Evolutionary conservation across 352 stramenopile species (phyloP).

Genomic region (Phytophthora palmivora): DNA sequence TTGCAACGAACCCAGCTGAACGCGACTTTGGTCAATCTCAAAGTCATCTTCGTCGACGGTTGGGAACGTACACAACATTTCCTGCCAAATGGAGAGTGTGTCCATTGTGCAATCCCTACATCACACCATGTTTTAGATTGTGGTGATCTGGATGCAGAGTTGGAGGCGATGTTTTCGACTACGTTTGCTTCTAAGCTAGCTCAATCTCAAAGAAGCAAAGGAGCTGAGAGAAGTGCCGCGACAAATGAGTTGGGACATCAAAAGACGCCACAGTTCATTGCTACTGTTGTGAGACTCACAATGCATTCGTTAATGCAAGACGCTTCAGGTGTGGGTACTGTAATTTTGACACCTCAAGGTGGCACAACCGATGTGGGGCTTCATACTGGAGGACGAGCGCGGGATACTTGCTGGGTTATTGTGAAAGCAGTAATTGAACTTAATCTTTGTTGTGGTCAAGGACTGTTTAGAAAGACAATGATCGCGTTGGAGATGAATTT

Average conservation of each 20-base stretch:
- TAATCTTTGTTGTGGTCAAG: constrained; percentile 39
- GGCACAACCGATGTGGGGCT: constrained; percentile 59
- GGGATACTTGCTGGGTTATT: constrained; percentile 67
- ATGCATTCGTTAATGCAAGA: not conserved
- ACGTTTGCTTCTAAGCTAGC: constrained; percentile 27
- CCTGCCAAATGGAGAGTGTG: constrained; percentile 28
- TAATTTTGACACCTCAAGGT: constrained; percentile 29
- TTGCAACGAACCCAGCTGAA: constrained; percentile 40
- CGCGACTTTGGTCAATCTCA: constrained; percentile 28
- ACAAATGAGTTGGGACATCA: constrained; percentile 45
- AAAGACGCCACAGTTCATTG: constrained; percentile 66
- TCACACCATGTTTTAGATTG: constrained; percentile 37
- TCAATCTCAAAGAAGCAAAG: constrained; percentile 33
- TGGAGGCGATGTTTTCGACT: constrained; percentile 17
- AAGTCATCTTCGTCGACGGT: constrained; percentile 49
- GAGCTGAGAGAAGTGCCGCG: constrained; percentile 41
- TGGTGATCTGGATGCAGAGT: constrained; percentile 26
- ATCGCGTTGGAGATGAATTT: constrained; percentile 36
- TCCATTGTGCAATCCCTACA: constrained; percentile 51
- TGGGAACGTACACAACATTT: constrained; percentile 53
- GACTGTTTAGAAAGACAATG: constrained; percentile 48
- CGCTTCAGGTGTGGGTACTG: constrained; percentile 2
- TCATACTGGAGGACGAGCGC: constrained; percentile 49
- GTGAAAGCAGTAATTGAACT: constrained; percentile 44
- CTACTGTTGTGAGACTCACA: constrained; percentile 26